These are phyloP conservation scores for Phialophora macrospora DNA, from an alignment of 2,329 filamentous ascomycete species.

Conservation along the genomic window DNA sequence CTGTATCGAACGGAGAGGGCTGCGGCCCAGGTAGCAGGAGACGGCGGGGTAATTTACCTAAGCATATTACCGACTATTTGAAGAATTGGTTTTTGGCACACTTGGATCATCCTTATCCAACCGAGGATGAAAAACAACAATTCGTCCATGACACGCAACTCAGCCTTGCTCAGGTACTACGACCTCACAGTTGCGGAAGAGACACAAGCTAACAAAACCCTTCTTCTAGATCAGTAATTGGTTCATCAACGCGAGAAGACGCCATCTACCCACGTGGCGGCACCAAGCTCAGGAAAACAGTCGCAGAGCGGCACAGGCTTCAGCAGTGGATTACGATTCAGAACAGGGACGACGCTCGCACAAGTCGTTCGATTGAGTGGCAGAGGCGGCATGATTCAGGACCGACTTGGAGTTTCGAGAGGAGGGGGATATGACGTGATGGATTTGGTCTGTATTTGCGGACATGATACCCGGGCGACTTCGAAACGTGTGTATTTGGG, in stretches of 20 bases:
- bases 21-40: conserved; percentile 48
- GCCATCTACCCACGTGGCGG: conserved; percentile 54
- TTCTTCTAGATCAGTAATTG: conserved; percentile 56
- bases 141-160: conserved; percentile 77
- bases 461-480: neutral
- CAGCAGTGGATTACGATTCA: conserved; percentile 26
- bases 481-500: conserved; percentile 1
- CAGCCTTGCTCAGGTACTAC: conserved; percentile 67
- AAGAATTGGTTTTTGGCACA: conserved; percentile 80
- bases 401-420: neutral
- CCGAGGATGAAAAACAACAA: conserved; percentile 83
- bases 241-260: conserved; percentile 58
- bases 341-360: conserved; percentile 26
- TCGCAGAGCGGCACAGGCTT: conserved; percentile 15
- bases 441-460: neutral
- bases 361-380: neutral
- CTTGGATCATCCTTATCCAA: conserved; percentile 80
- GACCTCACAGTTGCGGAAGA: neutral
- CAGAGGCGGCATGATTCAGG: neutral
- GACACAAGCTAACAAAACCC: conserved; percentile 8
- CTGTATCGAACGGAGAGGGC: conserved; percentile 22
- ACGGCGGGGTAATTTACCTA: conserved; percentile 84
- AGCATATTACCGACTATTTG: conserved; percentile 82
- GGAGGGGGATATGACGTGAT: neutral
- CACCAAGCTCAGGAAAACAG: conserved; percentile 22